Base-by-base conservation (phyloP, 2,329 filamentous ascomycete species). In the Fusarium guadeloupense region DNA sequence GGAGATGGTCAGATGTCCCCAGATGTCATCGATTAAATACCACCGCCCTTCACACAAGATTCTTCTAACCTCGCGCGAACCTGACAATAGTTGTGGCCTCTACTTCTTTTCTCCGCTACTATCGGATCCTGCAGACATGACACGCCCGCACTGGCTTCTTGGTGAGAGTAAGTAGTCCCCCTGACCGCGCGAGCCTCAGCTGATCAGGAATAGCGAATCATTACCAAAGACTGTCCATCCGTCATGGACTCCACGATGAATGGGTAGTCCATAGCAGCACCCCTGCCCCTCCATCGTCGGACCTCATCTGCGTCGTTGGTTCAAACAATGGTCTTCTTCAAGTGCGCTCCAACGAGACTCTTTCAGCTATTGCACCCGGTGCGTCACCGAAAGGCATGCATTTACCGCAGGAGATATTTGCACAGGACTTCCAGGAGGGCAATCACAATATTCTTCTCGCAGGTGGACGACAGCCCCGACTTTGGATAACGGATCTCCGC, bases 11-110 rank as follows among this genome's bases (percentile, higher is more conserved):
- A 66, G 68, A n/a, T 72, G 74, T 13, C 70, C 71, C 7, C 72
- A 78, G 35, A 74, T 81, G 46, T 80, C 80, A 9, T 80, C 80
- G 6, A 78, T 85, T 61, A 76, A 77, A 51, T 83, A 81, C 48
- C 79, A 83, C 47, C 64, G 71, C 5, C 71, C 76, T 6, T 77
- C 77, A 2, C 71, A 77, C 51, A 76, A 69, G 33, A 68, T 84
- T 5, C 68, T 84, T 6, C 48, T 82, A 25, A 78, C 81, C 5
- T 78, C 79, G 7, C 69, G 75, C 1, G 67, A 71, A 14, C 73
- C 75, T 3, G 71, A 66, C 12, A 58, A 62, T 35, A 71, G 55
- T 14, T 74, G 61, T 17, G 73, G 76, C 4, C 38, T 81, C 9
- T 76, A 71, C 57, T 67, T 75, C 16, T 80, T 81, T 61, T 73